Evolutionary conservation across 805 yeast species (phyloP), one percentile per base, ranked within the genome.

Genomic region (Metschnikowia arizonensis): DNA sequence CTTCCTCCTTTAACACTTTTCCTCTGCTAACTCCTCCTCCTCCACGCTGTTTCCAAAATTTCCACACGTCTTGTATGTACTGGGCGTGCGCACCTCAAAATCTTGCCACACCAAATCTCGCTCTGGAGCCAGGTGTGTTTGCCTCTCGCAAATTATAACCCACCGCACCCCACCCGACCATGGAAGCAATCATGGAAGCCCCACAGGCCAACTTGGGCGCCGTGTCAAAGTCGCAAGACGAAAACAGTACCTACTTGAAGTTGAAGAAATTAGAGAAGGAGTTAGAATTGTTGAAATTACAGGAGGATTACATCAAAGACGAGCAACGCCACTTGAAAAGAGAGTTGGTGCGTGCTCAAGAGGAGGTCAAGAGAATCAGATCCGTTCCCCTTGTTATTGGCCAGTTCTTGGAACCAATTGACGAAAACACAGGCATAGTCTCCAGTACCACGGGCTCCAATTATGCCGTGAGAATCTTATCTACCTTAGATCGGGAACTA

Each of bases 321-420:
- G 99, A 93, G 66, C 97, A 90, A 62, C 93, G 97, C 61, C 96
- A 91, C 68, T 76, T 93, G 64, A 90, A 88, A 60, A 79, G 97
- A 54, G 99, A 93, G 72, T 77, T 93, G 46, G 82, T 90, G 39
- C 82, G 97, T 58, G 99, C 99, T 2, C 98, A 95, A 65, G 99
- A 93, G 66, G 99, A 93, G 69, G 99, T 93, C 36, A 91, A 93
- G 67, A 81, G 97, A 59, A 95, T 93, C 64, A 96, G 93, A 62
- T 87, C 97, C 2, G 99, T 93, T 41, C 99, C 99, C 12, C 76
- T 95, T 53, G 99, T 93, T 12, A 93, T 93, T 66, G 99, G 99
- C 19, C 99, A 93, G 69, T 95, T 93, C 60, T 75, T 93, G 56
- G 99, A 93, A 65, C 97, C 98, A 47, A 90, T 93, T 56, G 99